Evolutionary conservation across 1,139 yeast genomes (phyloP).

Genomic region (Geotrichum restrictum): DNA sequence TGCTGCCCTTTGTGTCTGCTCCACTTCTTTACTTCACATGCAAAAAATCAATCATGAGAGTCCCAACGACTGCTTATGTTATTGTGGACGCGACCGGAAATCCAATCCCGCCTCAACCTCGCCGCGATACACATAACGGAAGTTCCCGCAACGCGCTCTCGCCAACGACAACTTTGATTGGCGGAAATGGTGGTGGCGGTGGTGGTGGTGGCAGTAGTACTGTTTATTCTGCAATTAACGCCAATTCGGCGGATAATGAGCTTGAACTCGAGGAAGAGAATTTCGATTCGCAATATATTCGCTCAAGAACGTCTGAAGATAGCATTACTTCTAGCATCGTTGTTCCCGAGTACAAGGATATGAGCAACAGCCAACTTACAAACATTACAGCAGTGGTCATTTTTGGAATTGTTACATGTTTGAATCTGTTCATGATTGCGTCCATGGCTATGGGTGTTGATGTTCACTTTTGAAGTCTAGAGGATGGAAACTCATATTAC

Average conservation of each 20-base stretch:
- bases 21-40: conserved; percentile 85
- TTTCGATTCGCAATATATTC: not conserved
- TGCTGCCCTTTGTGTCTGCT: conserved; percentile 85
- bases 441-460: conserved; percentile 69
- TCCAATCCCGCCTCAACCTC: not conserved
- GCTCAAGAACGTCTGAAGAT: conserved; percentile 16
- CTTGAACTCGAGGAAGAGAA: not conserved
- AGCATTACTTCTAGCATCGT: conserved; percentile 20
- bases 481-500: not conserved
- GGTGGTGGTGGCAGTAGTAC: not conserved
- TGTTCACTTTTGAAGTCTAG: conserved; percentile 45
- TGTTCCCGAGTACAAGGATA: conserved; percentile 43
- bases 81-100: conserved; percentile 7
- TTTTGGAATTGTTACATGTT: conserved; percentile 66
- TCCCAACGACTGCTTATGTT: conserved; percentile 35
- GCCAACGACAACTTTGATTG: conserved; percentile 16
- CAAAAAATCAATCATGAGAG: conserved; percentile 71
- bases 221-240: conserved; percentile 2
- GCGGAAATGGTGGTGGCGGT: not conserved
- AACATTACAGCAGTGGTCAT: conserved; percentile 55
- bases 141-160: conserved; percentile 7
- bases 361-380: conserved; percentile 63
- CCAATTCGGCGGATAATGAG: not conserved
- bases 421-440: conserved; percentile 67
- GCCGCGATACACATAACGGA: too few species aligned